These are phyloP conservation scores for Hericium erinaceus DNA, from an alignment of 768 basidiomycete species.

Conservation along the genomic window DNA sequence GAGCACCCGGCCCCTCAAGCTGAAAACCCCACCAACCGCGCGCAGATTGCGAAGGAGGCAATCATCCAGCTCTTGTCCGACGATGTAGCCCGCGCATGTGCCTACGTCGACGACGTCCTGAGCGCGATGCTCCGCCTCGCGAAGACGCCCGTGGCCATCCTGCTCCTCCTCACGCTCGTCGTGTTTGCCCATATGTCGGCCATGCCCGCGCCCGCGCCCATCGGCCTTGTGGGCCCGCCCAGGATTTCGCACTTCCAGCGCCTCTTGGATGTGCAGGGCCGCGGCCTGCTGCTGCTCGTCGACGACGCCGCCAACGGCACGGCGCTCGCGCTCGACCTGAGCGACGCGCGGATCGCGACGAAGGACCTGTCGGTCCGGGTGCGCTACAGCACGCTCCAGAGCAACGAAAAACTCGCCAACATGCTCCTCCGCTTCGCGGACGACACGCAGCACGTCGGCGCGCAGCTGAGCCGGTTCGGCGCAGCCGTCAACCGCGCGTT, in stretches of 20 bases:
- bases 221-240: no score
- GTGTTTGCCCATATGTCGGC: no score
- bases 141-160: no score
- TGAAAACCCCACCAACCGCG: no score
- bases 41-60: no score
- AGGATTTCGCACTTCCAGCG: slow-evolving; percentile 21
- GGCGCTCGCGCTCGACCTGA: slow-evolving; percentile 54
- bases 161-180: no score
- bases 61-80: no score
- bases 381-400: slow-evolving; percentile 49
- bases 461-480: slow-evolving; percentile 51
- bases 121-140: no score
- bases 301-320: slow-evolving; percentile 51
- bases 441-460: slow-evolving; percentile 52
- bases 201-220: no score
- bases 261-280: slow-evolving; percentile 50
- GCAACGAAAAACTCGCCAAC: slow-evolving; percentile 45
- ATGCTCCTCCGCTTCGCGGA: slow-evolving; percentile 43
- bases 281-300: slow-evolving; percentile 53
- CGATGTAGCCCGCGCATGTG: no score
- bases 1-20: no score
- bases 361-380: slow-evolving; percentile 57
- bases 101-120: no score
- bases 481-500: slow-evolving; percentile 63
- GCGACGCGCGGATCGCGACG: slow-evolving; percentile 73